Conservation (phyloP, 2,329 filamentous ascomycete genomes). For the Talaromyces amestolkiae region DNA sequence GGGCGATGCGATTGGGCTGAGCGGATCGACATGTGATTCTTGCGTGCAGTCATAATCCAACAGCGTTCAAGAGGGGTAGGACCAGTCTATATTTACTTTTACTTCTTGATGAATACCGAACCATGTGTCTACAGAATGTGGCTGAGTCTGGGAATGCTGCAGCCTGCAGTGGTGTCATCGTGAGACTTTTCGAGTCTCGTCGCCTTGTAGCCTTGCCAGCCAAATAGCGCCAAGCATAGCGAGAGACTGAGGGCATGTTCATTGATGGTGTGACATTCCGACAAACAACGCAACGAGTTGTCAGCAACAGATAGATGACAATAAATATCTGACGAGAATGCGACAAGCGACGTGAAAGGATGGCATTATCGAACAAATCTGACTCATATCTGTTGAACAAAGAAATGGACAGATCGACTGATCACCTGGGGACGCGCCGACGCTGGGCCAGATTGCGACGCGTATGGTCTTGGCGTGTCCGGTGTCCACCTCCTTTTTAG, state of each 20-base stretch:
- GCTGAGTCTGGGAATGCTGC: neutral
- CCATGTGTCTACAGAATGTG: constrained; percentile 1
- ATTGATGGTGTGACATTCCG: neutral
- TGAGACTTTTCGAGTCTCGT: neutral
- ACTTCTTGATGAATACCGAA: neutral
- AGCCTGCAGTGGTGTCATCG: neutral
- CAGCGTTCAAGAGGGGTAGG: neutral
- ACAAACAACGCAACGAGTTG: neutral
- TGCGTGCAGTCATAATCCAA: neutral
- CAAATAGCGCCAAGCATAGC: constrained; percentile 6
- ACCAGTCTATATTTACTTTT: neutral
- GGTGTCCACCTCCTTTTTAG: constrained; percentile 2
- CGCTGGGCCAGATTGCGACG: constrained; percentile 5
- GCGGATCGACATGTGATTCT: constrained; percentile 6
- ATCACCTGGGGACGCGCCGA: constrained; percentile 8
- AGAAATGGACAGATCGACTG: neutral
- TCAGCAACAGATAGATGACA: neutral
- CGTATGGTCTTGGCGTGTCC: constrained; percentile 8
- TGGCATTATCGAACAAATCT: neutral
- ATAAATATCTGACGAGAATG: neutral
- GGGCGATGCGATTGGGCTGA: neutral
- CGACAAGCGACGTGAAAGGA: neutral
- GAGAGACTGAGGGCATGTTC: neutral
- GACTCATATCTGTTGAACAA: constrained; percentile 4
- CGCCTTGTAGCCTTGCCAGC: neutral